Evolutionary conservation across 805 yeast genomes (phyloP).

Genomic region (Saccharomycopsis javanensis): DNA sequence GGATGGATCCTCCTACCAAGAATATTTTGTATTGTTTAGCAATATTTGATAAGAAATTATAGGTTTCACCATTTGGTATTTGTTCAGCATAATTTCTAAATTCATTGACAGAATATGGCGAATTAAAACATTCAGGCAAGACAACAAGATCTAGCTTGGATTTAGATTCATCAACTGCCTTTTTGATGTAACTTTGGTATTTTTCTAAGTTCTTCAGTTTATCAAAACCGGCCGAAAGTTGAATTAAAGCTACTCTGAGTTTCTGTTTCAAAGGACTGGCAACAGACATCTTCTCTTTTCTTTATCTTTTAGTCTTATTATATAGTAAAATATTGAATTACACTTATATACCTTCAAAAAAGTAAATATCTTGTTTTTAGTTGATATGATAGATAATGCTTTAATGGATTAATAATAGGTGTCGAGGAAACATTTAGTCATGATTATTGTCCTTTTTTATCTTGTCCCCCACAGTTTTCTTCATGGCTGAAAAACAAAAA

Average conservation of each 20-base stretch:
- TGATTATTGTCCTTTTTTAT: background rate
- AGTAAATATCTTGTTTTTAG: no score
- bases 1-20: conserved; percentile 87
- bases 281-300: conserved; percentile 5
- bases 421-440: background rate
- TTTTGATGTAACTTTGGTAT: conserved; percentile 52
- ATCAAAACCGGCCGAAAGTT: conserved; percentile 69
- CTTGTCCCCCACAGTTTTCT: background rate
- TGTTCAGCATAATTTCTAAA: conserved; percentile 81
- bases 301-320: background rate
- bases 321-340: no score
- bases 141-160: conserved; percentile 63
- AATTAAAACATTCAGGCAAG: conserved; percentile 92
- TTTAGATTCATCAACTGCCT: conserved; percentile 49
- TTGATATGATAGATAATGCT: background rate
- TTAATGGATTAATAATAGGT: no score
- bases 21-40: conserved; percentile 58
- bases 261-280: conserved; percentile 35
- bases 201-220: conserved; percentile 67
- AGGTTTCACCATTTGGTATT: conserved; percentile 53
- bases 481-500: background rate
- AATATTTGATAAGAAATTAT: conserved; percentile 48
- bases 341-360: no score
- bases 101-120: conserved; percentile 83
- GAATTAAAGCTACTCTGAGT: conserved; percentile 75